A percentile compares a stretch with the other conserved stretches of the same genome.
Evolutionary conservation across 768 basidiomycete species (phyloP).

Genomic region (Amanita molliuscula): DNA sequence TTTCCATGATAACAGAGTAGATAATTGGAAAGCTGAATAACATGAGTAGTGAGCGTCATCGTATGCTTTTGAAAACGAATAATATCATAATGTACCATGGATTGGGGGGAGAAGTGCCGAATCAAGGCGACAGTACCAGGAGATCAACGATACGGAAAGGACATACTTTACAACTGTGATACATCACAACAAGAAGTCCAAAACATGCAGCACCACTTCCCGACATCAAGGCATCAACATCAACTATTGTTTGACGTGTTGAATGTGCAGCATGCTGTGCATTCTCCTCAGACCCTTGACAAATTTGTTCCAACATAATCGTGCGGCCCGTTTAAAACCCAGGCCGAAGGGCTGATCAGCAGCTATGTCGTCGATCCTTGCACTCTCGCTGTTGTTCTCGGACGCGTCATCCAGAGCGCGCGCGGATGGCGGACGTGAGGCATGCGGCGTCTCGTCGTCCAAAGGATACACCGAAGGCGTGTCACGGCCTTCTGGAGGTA

Average conservation of each 20-base stretch:
- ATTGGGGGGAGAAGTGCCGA: not conserved
- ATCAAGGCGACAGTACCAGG: not conserved
- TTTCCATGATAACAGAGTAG: not conserved
- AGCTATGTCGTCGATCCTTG: not conserved
- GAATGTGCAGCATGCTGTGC: conserved; percentile 1
- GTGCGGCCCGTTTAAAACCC: not conserved
- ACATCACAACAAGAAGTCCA: not conserved
- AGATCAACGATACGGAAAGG: not conserved
- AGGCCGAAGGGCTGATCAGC: not conserved
- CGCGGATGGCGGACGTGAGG: conserved; percentile 18
- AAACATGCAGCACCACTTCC: not conserved
- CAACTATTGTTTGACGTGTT: not conserved
- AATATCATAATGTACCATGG: no score
- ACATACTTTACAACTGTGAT: not conserved
- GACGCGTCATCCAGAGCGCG: conserved; percentile 11
- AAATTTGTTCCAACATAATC: conserved; percentile 3
- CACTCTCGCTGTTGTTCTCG: conserved; percentile 9
- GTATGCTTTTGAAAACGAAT: not conserved
- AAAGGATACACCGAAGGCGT: conserved; percentile 30
- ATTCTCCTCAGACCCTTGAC: not conserved
- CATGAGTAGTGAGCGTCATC: not conserved
- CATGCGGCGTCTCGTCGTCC: conserved; percentile 18
- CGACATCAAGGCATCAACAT: not conserved
- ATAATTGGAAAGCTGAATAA: not conserved
- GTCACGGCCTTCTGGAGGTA: conserved; percentile 23